These are phyloP conservation scores for Auriscalpium orientale DNA, from an alignment of 768 basidiomycete species.

Conservation along the genomic window DNA sequence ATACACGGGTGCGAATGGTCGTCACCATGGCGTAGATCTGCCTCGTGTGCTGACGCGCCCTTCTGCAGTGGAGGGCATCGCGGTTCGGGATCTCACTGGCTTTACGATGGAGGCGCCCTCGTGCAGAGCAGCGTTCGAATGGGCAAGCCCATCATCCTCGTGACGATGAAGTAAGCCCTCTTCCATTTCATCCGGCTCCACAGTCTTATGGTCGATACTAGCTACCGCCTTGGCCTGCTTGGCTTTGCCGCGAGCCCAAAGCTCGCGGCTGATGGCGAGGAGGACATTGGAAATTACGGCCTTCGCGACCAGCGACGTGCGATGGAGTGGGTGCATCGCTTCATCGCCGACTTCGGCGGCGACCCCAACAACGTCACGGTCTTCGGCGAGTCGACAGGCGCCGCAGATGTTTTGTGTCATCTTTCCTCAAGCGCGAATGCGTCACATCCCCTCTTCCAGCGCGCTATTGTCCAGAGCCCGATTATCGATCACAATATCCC, in stretches of 20 bases:
- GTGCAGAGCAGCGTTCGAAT: constrained; percentile 59
- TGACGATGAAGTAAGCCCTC: constrained; percentile 64
- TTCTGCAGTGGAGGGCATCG: constrained; percentile 55
- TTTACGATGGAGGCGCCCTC: constrained; percentile 66
- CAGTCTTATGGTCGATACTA: constrained; percentile 20
- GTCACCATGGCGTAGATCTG: constrained; percentile 1
- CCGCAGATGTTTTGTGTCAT: constrained; percentile 28
- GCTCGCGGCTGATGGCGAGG: constrained; percentile 61
- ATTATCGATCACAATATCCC: constrained; percentile 57
- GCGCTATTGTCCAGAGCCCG: constrained; percentile 70
- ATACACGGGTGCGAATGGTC: constrained; percentile 61
- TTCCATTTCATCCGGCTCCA: constrained; percentile 13
- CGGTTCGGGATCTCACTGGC: constrained; percentile 71
- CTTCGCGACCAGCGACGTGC: constrained; percentile 33
- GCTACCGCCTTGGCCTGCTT: constrained; percentile 71
- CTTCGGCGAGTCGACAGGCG: constrained; percentile 27
- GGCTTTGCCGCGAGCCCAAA: constrained; percentile 66
- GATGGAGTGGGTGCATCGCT: constrained; percentile 45
- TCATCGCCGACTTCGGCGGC: constrained; percentile 46
- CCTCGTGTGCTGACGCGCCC: background rate
- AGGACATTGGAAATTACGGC: constrained; percentile 72
- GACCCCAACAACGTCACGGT: constrained; percentile 31
- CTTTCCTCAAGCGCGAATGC: constrained; percentile 59
- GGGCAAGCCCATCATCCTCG: constrained; percentile 60
- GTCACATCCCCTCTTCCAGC: constrained; percentile 53